A percentile compares a stretch with the other conserved stretches of the same genome.
These are phyloP conservation scores for Corynespora cassiicola DNA, from an alignment of 2,329 filamentous ascomycete species.

Conservation along the genomic window DNA sequence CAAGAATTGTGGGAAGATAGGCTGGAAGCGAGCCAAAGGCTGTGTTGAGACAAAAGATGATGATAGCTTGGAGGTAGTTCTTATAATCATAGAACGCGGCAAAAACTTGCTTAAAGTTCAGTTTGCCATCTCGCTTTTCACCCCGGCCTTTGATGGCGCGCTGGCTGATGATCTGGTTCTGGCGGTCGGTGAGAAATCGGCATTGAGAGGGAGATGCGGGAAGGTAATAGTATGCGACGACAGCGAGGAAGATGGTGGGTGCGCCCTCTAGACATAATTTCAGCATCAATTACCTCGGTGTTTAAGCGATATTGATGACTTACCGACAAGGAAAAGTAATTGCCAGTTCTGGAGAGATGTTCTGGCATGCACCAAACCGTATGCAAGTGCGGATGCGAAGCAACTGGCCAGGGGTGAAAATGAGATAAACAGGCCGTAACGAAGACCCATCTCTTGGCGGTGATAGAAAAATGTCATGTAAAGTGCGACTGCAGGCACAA, in stretches of 20 bases:
- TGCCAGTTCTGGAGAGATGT: conserved; percentile 67
- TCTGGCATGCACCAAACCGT: conserved; percentile 65
- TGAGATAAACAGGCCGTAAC: conserved; percentile 61
- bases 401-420: conserved; percentile 75
- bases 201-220: conserved; percentile 53
- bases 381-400: conserved; percentile 71
- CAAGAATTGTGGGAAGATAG: conserved; percentile 52
- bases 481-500: conserved; percentile 55
- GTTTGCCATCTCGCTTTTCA: conserved; percentile 33
- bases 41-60: conserved; percentile 46
- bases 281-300: too few relatives aligned
- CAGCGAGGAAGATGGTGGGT: conserved; percentile 51
- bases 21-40: conserved; percentile 61
- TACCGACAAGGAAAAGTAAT: conserved; percentile 59
- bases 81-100: too few relatives aligned
- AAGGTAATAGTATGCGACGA: conserved; percentile 50
- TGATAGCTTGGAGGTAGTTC: too few relatives aligned
- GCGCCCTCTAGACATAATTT: too few relatives aligned
- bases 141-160: conserved; percentile 34
- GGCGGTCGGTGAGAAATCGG: conserved; percentile 49
- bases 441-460: conserved; percentile 61
- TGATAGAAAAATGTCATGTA: conserved; percentile 66
- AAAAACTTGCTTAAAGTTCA: conserved; percentile 2
- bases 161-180: too few relatives aligned
- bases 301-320: too few relatives aligned